A percentile compares a stretch with the other conserved stretches of the same genome.
phyloP scores from a whole-genome alignment of 805 yeast genomes.

The Pichia nakasei region DNA sequence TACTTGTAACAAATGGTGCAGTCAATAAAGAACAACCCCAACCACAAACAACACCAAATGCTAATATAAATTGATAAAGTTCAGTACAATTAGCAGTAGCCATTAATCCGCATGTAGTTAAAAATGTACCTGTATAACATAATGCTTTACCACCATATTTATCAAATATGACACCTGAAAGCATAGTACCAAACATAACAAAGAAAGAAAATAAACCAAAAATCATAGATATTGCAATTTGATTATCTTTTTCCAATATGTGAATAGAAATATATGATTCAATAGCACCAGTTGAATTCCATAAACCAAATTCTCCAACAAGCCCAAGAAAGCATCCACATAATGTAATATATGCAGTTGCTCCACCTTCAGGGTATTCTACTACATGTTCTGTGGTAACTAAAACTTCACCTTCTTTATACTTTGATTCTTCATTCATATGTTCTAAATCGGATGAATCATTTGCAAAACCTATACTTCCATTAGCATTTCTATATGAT shows the following conservation, averaged over 20 bases:
- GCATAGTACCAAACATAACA: constrained; percentile 33
- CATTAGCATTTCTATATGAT: neutral
- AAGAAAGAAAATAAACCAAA: constrained; percentile 45
- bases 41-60: constrained; percentile 39
- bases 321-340: constrained; percentile 54
- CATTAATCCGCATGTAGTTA: constrained; percentile 32
- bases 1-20: constrained; percentile 38
- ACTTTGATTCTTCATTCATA: neutral
- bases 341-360: constrained; percentile 32
- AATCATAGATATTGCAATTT: constrained; percentile 56
- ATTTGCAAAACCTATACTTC: neutral
- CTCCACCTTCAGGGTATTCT: constrained; percentile 54
- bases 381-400: constrained; percentile 7
- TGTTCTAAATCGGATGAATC: neutral
- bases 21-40: constrained; percentile 39
- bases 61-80: constrained; percentile 42
- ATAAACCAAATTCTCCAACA: constrained; percentile 51
- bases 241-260: constrained; percentile 36
- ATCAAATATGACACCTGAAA: constrained; percentile 40
- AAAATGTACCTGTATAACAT: constrained; percentile 28
- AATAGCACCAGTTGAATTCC: constrained; percentile 58
- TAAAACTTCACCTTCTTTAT: neutral
- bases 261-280: constrained; percentile 53
- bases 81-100: constrained; percentile 36
- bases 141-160: constrained; percentile 34